A percentile compares a stretch with the other conserved stretches of the same genome.
Conservation (phyloP, 2,329 filamentous ascomycete species). For the Fusarium denticulatum region DNA sequence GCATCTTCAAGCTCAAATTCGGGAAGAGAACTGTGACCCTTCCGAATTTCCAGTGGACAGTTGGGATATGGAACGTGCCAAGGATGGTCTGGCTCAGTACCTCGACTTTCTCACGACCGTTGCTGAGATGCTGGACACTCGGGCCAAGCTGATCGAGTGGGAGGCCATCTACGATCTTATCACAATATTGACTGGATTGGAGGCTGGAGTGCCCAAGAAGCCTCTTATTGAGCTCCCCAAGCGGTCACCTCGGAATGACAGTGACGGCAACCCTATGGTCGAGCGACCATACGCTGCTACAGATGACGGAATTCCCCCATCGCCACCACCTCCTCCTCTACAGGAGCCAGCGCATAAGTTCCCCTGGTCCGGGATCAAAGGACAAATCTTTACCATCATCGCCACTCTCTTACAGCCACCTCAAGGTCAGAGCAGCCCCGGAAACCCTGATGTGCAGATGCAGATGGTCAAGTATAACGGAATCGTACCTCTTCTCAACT, state of each 20-base stretch:
- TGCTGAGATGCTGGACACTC: constrained; percentile 84
- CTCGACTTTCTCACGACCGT: constrained; percentile 92
- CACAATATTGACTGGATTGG: constrained; percentile 85
- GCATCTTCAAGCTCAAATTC: constrained; percentile 90
- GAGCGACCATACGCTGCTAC: constrained; percentile 70
- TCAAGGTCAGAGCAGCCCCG: constrained; percentile 65
- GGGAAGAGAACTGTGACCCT: constrained; percentile 76
- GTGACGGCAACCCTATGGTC: constrained; percentile 54
- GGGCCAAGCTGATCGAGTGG: constrained; percentile 88
- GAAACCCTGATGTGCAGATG: constrained; percentile 80
- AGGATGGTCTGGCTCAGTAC: constrained; percentile 93
- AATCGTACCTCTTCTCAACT: constrained; percentile 87
- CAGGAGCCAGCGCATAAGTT: constrained; percentile 73
- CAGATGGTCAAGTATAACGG: constrained; percentile 88
- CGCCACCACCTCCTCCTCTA: constrained; percentile 56
- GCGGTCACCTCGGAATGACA: constrained; percentile 38
- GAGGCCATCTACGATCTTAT: constrained; percentile 90
- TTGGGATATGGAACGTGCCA: constrained; percentile 98
- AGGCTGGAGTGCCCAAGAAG: constrained; percentile 87
- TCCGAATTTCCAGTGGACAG: constrained; percentile 93
- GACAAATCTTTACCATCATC: constrained; percentile 89
- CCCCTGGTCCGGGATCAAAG: constrained; percentile 82
- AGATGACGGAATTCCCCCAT: constrained; percentile 48
- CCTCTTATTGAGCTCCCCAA: constrained; percentile 64
- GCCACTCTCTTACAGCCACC: constrained; percentile 90